Conservation (phyloP, 306 rosid species). For the Fragaria nilgerrensis region DNA sequence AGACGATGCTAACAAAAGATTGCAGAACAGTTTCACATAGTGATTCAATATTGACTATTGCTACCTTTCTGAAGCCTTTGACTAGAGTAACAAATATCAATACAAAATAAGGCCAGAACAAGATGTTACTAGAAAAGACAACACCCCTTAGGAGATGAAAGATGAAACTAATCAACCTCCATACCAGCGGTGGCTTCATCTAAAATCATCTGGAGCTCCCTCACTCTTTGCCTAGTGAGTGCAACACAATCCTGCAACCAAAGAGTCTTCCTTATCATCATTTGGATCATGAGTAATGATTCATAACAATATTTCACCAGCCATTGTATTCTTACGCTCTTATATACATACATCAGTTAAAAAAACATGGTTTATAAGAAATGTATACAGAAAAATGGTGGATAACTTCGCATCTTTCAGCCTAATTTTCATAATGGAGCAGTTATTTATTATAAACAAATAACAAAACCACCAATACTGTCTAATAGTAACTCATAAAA, state of each 20-base stretch:
- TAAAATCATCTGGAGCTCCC: slow-evolving; percentile 59
- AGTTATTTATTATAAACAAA: background rate
- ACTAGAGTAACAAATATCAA: background rate
- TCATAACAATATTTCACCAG: background rate
- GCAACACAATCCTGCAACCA: slow-evolving; percentile 82
- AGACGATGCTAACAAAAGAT: background rate
- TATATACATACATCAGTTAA: background rate
- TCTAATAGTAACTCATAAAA: background rate
- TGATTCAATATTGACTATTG: background rate
- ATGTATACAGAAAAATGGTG: background rate
- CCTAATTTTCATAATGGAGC: background rate
- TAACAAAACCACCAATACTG: background rate
- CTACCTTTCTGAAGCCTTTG: slow-evolving; percentile 1
- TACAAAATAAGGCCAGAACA: slow-evolving; percentile 3
- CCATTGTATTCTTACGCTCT: background rate
- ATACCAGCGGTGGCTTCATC: slow-evolving; percentile 55
- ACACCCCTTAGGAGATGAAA: background rate
- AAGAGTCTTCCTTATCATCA: slow-evolving; percentile 15
- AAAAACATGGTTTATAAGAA: background rate
- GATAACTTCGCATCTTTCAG: background rate
- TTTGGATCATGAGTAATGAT: background rate
- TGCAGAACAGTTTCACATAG: background rate
- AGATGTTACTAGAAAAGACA: slow-evolving; percentile 5
- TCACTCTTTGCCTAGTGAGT: slow-evolving; percentile 67
- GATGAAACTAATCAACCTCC: slow-evolving; percentile 60